Evolutionary conservation across 352 stramenopile species (phyloP), one percentile per base, ranked within the genome.

Genomic region (Phytophthora fragariaefolia): DNA sequence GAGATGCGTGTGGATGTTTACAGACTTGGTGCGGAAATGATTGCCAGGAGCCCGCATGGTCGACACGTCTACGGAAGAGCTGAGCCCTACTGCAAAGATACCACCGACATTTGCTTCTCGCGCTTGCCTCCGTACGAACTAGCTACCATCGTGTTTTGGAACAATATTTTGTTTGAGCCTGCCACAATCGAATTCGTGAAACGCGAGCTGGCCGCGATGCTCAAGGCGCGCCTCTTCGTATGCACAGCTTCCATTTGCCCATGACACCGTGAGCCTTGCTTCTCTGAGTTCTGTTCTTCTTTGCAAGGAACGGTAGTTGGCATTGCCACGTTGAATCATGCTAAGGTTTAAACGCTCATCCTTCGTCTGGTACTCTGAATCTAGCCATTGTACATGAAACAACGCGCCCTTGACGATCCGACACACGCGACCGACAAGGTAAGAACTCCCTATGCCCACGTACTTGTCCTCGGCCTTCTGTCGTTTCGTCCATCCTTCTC

Each of bases 341-440:
- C 30, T 36, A 12, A 36, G 6, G 30, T 15, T 36, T 12, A 36
- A 36, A 12, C 13, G 30, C 6, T 36, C 30, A 36, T 15, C 15
- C 7, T 34, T 48, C n/a, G 9, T 55, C 22, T 64, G 53, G 8
- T 53, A 64, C 46, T 64, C 32, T 1, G 46, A 49, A 22, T 69
- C 53, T 5, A 69, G 18, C 46, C 53, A 64, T 15, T 55, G 52
- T 7, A 69, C 27, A 7, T 64, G 28, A 27, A 69, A 69, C 26
- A 56, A n/a, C 36, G 30, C 7, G 1, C 36, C 47, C n/a, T 66
- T 36, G 30, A 36, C 13, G 30, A 36, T 36, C 6, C 30, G 7
- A 36, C 7, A 36, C 30, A 36, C 30, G 30, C 30, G 30, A 8
- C 30, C 30, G 6, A 36, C 30, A 10, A 34, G 28, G 48, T 32